Percentiles rank a stretch among this genome's conserved stretches.
Conservation (phyloP, 441 rosid species). For the Croton setiger region DNA sequence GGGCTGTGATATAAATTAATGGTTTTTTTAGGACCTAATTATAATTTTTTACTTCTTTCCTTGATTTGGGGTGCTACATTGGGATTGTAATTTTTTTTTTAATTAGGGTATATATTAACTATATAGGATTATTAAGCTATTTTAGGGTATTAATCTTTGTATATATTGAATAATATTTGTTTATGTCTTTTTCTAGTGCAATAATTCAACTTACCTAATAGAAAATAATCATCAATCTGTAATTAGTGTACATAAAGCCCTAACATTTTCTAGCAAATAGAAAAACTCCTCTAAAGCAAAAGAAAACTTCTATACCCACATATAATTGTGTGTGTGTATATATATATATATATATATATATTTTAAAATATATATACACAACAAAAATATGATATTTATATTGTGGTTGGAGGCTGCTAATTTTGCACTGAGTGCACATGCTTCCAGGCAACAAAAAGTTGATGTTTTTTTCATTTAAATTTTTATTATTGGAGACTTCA, state of each 20-base stretch:
- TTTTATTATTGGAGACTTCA: neutral
- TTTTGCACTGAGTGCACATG: constrained; percentile 13
- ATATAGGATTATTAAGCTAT: constrained; percentile 13
- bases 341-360: neutral
- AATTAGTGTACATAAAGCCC: constrained; percentile 6
- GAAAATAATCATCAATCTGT: neutral
- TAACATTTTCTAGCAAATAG: constrained; percentile 1
- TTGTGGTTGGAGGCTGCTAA: constrained; percentile 12
- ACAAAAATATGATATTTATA: neutral
- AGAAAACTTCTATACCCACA: neutral
- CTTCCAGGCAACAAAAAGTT: constrained; percentile 11
- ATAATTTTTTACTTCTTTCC: constrained; percentile 25
- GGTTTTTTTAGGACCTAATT: constrained; percentile 21
- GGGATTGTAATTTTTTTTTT: constrained; percentile 36
- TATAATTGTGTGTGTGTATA: neutral
- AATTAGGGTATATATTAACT: constrained; percentile 16
- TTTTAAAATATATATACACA: neutral
- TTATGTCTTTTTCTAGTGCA: constrained; percentile 22
- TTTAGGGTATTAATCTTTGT: neutral
- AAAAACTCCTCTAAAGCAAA: constrained; percentile 1
- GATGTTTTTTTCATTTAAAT: neutral
- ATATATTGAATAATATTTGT: neutral
- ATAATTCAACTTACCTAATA: constrained; percentile 23
- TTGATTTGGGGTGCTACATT: constrained; percentile 39
- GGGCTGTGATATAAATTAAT: constrained; percentile 34